Base-by-base conservation (phyloP, 2,329 filamentous ascomycete genomes). In the Stachybotrys elegans region DNA sequence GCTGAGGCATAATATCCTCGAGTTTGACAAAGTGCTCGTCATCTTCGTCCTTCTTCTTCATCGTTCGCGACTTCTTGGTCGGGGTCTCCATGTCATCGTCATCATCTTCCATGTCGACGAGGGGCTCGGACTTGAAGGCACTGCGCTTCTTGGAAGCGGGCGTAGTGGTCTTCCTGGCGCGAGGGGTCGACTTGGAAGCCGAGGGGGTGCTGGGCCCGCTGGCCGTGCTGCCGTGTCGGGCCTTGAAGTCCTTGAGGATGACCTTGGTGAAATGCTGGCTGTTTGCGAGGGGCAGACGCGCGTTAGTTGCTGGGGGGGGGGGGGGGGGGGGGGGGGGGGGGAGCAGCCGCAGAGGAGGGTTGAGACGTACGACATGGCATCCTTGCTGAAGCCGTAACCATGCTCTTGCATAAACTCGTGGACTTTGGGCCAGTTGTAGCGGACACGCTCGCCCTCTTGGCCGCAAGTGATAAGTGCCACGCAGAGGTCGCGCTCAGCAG, bases 181-280 rank as follows among this genome's bases (percentile, higher is more conserved):
- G 22, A n/a, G 38, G 14, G 8, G 38, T 29, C 20, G 19, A n/a
- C 22, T 40, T 40, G 22, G 38, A n/a, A 11, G 34, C 21, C 7
- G 34, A 36, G 6, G 38, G 22, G 14, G 38, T 23, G 2, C 22
- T 17, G 2, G 35, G 17, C 9, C 25, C 25, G 5, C 19, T 21
- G 13, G 38, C 6, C 2, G 37, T 45, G 16, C 46, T 43, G 29
- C 52, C 55, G 42, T 57, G 52, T 12, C 61, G 61, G 16, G 40
- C 42, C 31, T 58, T 61, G 53, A 65, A 67, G 6, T 64, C 55
- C 29, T 57, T 61, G 48, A 67, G 51, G 49, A 70, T 61, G 17
- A 50, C 48, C 51, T 70, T 70, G 50, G 56, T 58, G 51, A 65
- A 69, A 38, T 65, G 66, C 50, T 70, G 67, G 3, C 67, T 70